Percentiles rank a stretch among this genome's conserved stretches.
Conservation (phyloP, 129 eudicot genomes). For the Helianthus tuberosus region DNA sequence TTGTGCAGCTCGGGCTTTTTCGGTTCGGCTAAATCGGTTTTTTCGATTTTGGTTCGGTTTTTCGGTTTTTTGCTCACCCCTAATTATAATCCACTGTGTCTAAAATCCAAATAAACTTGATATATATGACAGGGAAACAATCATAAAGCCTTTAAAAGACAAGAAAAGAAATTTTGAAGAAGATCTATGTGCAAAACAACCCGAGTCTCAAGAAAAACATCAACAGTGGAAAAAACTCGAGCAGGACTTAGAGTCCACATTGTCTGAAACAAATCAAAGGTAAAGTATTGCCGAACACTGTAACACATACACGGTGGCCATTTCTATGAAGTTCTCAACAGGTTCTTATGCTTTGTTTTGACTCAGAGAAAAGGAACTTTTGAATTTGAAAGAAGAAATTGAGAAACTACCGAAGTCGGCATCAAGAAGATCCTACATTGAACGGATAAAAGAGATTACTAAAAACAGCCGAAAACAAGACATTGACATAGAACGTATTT, state of each 20-base stretch:
- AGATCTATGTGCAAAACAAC: constrained; percentile 41
- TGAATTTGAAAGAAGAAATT: constrained; percentile 52
- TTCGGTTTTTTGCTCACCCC: too few species aligned
- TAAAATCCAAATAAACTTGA: background rate
- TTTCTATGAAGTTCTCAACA: constrained; percentile 2
- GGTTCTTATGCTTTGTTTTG: constrained; percentile 7
- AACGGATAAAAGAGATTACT: constrained; percentile 71
- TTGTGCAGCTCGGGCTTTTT: too few species aligned
- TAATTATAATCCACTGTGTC: background rate
- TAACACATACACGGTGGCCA: too few species aligned
- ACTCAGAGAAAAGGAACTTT: constrained; percentile 64
- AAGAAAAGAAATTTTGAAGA: constrained; percentile 52
- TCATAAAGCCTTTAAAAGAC: constrained; percentile 50
- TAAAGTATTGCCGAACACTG: constrained; percentile 1
- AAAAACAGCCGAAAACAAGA: constrained; percentile 84
- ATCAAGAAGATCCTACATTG: constrained; percentile 62
- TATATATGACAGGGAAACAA: constrained; percentile 49
- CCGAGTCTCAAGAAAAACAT: constrained; percentile 50
- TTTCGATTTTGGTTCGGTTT: too few species aligned
- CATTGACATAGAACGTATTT: constrained; percentile 64
- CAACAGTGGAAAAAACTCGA: constrained; percentile 47
- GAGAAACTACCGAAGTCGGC: constrained; percentile 62
- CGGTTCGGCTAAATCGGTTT: too few species aligned
- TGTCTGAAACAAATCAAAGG: constrained; percentile 63
- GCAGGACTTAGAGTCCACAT: constrained; percentile 42